Conservation (phyloP, 345 rosid species). For the Abelmoschus esculentus region DNA sequence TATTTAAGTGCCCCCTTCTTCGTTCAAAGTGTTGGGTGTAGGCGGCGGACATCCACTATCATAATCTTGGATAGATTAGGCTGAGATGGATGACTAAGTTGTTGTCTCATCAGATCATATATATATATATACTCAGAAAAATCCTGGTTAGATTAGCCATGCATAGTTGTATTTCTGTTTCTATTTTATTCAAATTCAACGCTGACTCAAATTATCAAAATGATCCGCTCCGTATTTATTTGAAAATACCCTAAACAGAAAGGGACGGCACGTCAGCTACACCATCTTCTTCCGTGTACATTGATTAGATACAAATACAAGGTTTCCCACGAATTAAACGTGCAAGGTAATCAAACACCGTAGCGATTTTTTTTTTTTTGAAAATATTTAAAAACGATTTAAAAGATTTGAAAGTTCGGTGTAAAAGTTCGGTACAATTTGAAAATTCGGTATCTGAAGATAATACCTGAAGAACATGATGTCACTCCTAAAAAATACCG, state of each 20-base stretch:
- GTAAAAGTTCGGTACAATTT: too few relatives aligned
- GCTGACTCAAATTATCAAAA: not conserved
- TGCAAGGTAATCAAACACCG: too few relatives aligned
- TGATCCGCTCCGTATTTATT: not conserved
- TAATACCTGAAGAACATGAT: too few relatives aligned
- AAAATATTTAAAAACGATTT: too few relatives aligned
- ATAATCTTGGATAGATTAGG: constrained; percentile 10
- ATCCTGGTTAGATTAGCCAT: not conserved
- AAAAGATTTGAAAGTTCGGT: too few relatives aligned
- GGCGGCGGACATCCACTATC: too few relatives aligned
- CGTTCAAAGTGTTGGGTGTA: not conserved
- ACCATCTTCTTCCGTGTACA: not conserved
- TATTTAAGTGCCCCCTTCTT: too few relatives aligned
- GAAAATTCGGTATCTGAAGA: too few relatives aligned
- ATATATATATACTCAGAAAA: not conserved
- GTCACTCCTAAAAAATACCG: too few relatives aligned
- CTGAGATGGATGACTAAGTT: not conserved
- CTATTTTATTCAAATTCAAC: not conserved
- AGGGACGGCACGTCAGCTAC: constrained; percentile 10
- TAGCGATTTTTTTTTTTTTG: too few relatives aligned
- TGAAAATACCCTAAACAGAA: not conserved
- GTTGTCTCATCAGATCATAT: not conserved
- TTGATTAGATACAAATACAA: too few relatives aligned
- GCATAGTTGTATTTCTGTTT: not conserved
- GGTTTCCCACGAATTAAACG: too few relatives aligned